Conservation (phyloP, 1,139 yeast species). For the Torulaspora pretoriensis region DNA sequence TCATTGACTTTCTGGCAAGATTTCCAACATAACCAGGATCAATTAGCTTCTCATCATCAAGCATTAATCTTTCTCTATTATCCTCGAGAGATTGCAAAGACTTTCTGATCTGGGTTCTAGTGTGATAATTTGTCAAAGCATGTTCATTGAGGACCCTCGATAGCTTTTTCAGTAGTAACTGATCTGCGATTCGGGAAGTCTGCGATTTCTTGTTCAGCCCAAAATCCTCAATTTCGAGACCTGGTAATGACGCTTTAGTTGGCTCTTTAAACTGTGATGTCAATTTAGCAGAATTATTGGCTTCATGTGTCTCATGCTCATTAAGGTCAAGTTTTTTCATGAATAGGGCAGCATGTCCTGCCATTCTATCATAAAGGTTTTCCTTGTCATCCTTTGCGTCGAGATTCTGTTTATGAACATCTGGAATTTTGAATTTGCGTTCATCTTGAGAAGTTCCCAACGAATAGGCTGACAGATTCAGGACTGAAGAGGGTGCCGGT, state of each 20-base stretch:
- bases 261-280: constrained; percentile 10
- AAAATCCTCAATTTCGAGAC: constrained; percentile 2
- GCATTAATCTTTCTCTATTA: constrained; percentile 36
- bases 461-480: constrained; percentile 19
- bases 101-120: constrained; percentile 39
- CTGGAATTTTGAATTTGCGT: constrained; percentile 17
- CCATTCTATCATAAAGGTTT: constrained; percentile 26
- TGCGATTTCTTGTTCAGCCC: constrained; percentile 2
- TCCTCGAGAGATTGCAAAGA: constrained; percentile 46
- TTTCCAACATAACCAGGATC: constrained; percentile 57
- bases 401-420: neutral
- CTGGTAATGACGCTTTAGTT: constrained; percentile 7
- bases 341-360: constrained; percentile 24
- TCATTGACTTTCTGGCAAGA: constrained; percentile 52
- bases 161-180: constrained; percentile 44
- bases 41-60: constrained; percentile 41
- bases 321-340: constrained; percentile 14
- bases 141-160: constrained; percentile 50
- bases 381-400: constrained; percentile 7
- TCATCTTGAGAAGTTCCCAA: constrained; percentile 4
- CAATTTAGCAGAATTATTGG: neutral
- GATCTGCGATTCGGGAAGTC: constrained; percentile 21
- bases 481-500: constrained; percentile 28
- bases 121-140: constrained; percentile 45
- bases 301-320: neutral